These are phyloP conservation scores for Ceratocystis cacaofunesta DNA, from an alignment of 2,329 filamentous ascomycete genomes.

Conservation along the genomic window DNA sequence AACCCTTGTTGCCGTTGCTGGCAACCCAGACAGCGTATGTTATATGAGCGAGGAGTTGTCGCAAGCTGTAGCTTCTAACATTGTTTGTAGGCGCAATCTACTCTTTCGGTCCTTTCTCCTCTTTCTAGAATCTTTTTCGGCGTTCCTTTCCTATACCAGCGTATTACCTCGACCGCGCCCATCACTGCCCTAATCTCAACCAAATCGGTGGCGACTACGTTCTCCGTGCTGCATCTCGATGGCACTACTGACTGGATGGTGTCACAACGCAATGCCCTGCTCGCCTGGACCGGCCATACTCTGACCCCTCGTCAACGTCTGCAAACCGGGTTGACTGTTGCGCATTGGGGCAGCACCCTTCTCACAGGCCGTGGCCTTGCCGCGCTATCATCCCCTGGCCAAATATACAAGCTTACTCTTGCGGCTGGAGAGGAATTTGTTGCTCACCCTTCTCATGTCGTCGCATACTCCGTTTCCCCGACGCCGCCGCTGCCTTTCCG, in stretches of 20 bases:
- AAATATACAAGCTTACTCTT: constrained; percentile 74
- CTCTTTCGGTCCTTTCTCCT: constrained; percentile 72
- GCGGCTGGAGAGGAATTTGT: constrained; percentile 78
- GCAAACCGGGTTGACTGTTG: constrained; percentile 58
- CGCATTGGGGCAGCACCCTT: constrained; percentile 83
- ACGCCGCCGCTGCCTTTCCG: constrained; percentile 70
- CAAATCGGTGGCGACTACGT: constrained; percentile 72
- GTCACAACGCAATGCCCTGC: constrained; percentile 66
- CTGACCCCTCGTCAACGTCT: constrained; percentile 60
- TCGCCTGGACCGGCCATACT: constrained; percentile 95
- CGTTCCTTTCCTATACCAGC: constrained; percentile 89
- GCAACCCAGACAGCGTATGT: constrained; percentile 75
- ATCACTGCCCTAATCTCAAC: constrained; percentile 80
- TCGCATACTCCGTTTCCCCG: constrained; percentile 71
- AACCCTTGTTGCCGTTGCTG: constrained; percentile 76
- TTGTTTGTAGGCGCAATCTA: constrained; percentile 58
- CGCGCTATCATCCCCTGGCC: constrained; percentile 70
- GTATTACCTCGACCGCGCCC: constrained; percentile 73
- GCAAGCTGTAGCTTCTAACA: background rate
- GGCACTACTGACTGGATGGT: constrained; percentile 94
- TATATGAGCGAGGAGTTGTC: background rate
- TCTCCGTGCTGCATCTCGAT: constrained; percentile 77
- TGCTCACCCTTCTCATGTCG: constrained; percentile 77
- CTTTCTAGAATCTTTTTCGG: constrained; percentile 65
- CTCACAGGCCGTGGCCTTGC: constrained; percentile 78